phyloP scores from a whole-genome alignment of 2,329 filamentous ascomycete genomes.

The Penicillium sp. region DNA sequence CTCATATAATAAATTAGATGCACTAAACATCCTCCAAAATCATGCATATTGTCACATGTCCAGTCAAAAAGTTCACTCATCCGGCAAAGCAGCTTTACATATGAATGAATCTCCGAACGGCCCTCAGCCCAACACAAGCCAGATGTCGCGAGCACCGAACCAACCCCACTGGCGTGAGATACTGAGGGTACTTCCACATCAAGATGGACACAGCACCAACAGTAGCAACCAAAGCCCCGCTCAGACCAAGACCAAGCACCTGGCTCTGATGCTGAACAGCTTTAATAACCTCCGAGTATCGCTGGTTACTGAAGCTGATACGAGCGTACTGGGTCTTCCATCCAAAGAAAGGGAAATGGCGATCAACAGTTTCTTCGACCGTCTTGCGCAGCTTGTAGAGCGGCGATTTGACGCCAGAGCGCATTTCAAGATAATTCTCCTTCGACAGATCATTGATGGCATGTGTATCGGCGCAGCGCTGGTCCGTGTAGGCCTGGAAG shows the following conservation, averaged over 20 bases:
- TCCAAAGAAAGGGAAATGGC: slow-evolving; percentile 71
- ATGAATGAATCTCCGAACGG: not conserved
- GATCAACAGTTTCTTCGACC: slow-evolving; percentile 78
- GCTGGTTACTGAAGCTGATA: slow-evolving; percentile 89
- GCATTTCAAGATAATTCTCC: slow-evolving; percentile 93
- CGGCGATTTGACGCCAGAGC: slow-evolving; percentile 73
- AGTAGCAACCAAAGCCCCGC: slow-evolving; percentile 27
- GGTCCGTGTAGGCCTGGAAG: slow-evolving; percentile 69
- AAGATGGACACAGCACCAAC: slow-evolving; percentile 30
- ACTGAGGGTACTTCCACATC: slow-evolving; percentile 30
- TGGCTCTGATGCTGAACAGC: slow-evolving; percentile 67
- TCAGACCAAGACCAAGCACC: slow-evolving; percentile 49
- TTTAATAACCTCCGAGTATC: slow-evolving; percentile 77
- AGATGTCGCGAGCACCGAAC: slow-evolving; percentile 16
- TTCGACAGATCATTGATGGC: slow-evolving; percentile 91
- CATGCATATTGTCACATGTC: not conserved
- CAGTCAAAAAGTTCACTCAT: not conserved
- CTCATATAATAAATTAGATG: not conserved
- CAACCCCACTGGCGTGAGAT: slow-evolving; percentile 18
- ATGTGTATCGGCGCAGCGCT: slow-evolving; percentile 74
- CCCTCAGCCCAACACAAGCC: slow-evolving; percentile 16
- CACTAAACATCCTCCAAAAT: not conserved
- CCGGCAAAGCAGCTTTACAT: not conserved
- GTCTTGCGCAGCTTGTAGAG: slow-evolving; percentile 78
- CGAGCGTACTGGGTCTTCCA: slow-evolving; percentile 92